A percentile compares a stretch with the other conserved stretches of the same genome.
Evolutionary conservation across 441 rosid genomes (phyloP).

Genomic region (Adansonia madagascariensis): DNA sequence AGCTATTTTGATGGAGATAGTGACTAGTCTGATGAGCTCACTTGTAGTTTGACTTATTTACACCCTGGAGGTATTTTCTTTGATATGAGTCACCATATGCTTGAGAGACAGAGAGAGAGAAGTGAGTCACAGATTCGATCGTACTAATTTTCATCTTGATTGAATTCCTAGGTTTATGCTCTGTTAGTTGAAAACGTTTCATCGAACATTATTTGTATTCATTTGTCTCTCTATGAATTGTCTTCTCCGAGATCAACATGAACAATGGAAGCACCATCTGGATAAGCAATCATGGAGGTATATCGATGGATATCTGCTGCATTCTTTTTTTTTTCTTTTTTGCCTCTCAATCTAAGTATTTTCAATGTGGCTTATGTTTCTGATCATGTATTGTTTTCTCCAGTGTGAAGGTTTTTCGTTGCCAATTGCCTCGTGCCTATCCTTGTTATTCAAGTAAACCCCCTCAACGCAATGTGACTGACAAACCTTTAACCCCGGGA

Average conservation of each 20-base stretch:
- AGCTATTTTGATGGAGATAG: background rate
- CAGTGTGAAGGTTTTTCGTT: slow-evolving; percentile 82
- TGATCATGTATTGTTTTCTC: slow-evolving; percentile 32
- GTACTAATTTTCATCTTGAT: background rate
- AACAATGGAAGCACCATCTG: slow-evolving; percentile 72
- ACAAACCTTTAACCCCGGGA: slow-evolving; percentile 60
- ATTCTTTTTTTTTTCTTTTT: background rate
- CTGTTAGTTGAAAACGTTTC: slow-evolving; percentile 71
- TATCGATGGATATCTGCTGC: background rate
- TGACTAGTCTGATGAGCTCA: no score
- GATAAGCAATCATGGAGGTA: slow-evolving; percentile 70
- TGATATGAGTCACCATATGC: slow-evolving; percentile 5
- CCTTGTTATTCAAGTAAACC: slow-evolving; percentile 74
- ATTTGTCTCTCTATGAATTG: slow-evolving; percentile 83
- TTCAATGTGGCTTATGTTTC: slow-evolving; percentile 8
- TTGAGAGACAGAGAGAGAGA: background rate
- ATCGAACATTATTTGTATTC: slow-evolving; percentile 74
- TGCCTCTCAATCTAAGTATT: slow-evolving; percentile 10
- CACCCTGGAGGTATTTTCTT: background rate
- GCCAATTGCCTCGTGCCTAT: slow-evolving; percentile 74
- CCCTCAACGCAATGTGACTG: slow-evolving; percentile 59
- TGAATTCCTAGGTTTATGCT: slow-evolving; percentile 70
- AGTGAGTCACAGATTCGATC: background rate
- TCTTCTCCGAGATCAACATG: slow-evolving; percentile 87
- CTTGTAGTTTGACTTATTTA: background rate